Conservation (phyloP, 345 rosid genomes). For the Noccaea caerulescens region DNA sequence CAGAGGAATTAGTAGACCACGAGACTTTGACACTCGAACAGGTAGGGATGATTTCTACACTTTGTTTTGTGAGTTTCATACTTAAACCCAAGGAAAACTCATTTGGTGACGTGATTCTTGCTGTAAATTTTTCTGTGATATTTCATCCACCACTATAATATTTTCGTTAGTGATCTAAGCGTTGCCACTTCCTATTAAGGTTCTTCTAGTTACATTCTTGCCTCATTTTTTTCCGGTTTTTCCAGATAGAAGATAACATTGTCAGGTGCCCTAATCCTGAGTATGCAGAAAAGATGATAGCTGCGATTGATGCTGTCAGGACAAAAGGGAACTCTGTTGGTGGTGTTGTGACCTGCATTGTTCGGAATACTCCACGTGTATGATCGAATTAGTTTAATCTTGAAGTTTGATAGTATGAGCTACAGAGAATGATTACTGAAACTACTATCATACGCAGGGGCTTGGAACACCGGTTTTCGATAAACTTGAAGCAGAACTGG, state of each 20-base stretch:
- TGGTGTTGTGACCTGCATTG: slow-evolving; percentile 94
- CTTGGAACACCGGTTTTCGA: slow-evolving; percentile 98
- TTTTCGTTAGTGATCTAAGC: background rate
- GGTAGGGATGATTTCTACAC: slow-evolving; percentile 48
- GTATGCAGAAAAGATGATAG: slow-evolving; percentile 97
- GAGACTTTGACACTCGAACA: slow-evolving; percentile 71
- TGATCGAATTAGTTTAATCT: slow-evolving; percentile 19
- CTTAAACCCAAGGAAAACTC: no score
- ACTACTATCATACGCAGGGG: slow-evolving; percentile 60
- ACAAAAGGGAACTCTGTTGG: slow-evolving; percentile 91
- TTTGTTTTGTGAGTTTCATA: no score
- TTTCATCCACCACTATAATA: no score
- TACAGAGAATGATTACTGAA: slow-evolving; percentile 29
- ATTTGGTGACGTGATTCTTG: no score
- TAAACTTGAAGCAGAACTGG: slow-evolving; percentile 96
- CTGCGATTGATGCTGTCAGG: slow-evolving; percentile 85
- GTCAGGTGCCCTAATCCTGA: slow-evolving; percentile 96
- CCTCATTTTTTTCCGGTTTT: slow-evolving; percentile 34
- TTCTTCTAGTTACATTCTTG: background rate
- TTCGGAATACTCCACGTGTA: slow-evolving; percentile 90
- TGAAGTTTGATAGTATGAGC: slow-evolving; percentile 1
- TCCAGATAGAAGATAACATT: slow-evolving; percentile 91
- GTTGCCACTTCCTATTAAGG: slow-evolving; percentile 4
- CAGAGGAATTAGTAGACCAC: slow-evolving; percentile 71
- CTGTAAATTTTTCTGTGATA: no score